Evolutionary conservation across 306 rosid species (phyloP), one percentile per base, ranked within the genome.

Genomic region (Vigna angularis): DNA sequence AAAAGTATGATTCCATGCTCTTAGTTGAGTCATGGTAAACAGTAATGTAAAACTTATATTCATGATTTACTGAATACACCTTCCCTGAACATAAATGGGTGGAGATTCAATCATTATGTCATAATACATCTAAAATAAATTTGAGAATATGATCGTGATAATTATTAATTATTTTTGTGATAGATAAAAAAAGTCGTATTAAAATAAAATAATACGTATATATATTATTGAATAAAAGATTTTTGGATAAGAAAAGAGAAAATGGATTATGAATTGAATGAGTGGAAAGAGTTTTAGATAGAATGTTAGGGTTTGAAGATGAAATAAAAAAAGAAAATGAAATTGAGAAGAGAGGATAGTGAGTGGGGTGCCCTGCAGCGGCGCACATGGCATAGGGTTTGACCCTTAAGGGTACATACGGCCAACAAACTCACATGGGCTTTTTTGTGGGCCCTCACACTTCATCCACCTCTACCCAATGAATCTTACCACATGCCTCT

Each of bases 351-450:
- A 49, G 72, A 64, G 22, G 30, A 7, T 24, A 52, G 11, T 66
- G 12, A 61, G 77, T 48, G 93, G 96, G 90, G 90, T 78, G 87
- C 95, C 93, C 97, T 81, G 78, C 80, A 91, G 83, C 92, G 89
- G 76, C 91, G 97, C 98, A 88, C 97, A 89, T 93, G 98, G 98
- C 78, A 83, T 84, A 79, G 94, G 91, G 92, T 91, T 93, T 86
- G 88, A 87, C 84, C 77, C 70, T 52, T 77, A 61, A 88, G 93
- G 76, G 3, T 64, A 81, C 92, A 89, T 82, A 78, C 52, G 26
- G 48, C 87, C 90, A 88, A 84, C 98, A 93, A 68, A 74, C 64
- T 88, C 97, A 91, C 98, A 89, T 93, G 98, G 74, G 58, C 70
- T 76, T 62, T 66, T 78, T 44, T 0, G 68, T 84, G 88, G 93